Conservation (phyloP, 148 eudicot species). For the Hydrangea macrophylla region DNA sequence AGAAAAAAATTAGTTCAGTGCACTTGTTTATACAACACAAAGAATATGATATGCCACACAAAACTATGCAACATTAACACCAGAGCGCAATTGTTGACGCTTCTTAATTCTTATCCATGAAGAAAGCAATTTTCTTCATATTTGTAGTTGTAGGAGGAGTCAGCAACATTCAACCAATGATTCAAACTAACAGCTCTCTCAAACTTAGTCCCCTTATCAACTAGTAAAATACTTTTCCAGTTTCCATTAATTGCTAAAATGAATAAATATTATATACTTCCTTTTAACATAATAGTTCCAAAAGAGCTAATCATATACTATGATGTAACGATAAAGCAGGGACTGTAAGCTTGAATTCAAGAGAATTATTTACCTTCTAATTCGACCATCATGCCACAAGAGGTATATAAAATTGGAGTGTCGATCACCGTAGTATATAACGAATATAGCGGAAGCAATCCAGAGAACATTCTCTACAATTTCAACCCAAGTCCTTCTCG, state of each 20-base stretch:
- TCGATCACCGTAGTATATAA: conserved; percentile 75
- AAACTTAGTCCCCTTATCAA: not conserved
- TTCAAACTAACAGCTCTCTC: not conserved
- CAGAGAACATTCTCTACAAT: conserved; percentile 70
- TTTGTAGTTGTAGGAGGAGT: not conserved
- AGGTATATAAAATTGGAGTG: conserved; percentile 65
- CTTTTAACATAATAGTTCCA: not conserved
- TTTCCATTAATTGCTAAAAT: not conserved
- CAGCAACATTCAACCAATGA: not conserved
- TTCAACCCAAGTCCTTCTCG: conserved; percentile 65
- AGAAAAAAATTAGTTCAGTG: too few relatives aligned
- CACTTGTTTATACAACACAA: too few relatives aligned
- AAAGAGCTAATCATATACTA: not conserved
- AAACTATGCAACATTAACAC: too few relatives aligned
- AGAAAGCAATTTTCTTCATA: not conserved
- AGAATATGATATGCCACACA: too few relatives aligned
- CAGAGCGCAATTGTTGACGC: too few relatives aligned
- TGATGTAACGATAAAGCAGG: not conserved
- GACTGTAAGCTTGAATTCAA: not conserved
- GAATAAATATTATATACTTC: not conserved
- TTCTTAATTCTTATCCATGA: too few relatives aligned
- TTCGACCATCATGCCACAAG: conserved; percentile 73
- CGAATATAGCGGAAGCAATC: conserved; percentile 76
- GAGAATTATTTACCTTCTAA: conserved; percentile 56
- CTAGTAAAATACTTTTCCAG: not conserved